Base-by-base conservation (phyloP, 2,329 filamentous ascomycete genomes). In the Phaeophleospora eucalypticola region DNA sequence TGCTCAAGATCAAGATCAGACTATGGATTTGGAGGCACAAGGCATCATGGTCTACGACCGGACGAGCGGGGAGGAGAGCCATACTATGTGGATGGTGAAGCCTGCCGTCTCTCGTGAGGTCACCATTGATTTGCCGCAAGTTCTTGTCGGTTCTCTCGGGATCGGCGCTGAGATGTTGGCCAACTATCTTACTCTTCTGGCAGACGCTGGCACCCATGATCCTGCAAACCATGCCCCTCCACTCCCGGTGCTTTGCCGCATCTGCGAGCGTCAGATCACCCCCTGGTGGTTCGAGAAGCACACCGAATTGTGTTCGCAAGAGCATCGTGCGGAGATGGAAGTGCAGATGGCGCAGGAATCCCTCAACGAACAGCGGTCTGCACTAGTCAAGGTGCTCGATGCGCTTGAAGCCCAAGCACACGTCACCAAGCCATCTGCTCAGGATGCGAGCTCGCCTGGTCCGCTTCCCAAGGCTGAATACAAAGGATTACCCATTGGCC, bases 251-350 rank as follows among this genome's bases (percentile, higher is more conserved):
- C 79, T 98, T 14, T 98, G 93, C 68, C 89, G 93, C 43, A 97
- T 98, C 45, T 98, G 93, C 67, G 93, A 98, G 66, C 87, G 93
- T 44, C 89, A 96, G 53, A 97, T 98, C 51, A 89, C 89, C 3
- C 89, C 91, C 0, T 98, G 93, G 93, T 98, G 93, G 94, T 98
- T 98, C 59, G 93, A 98, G 70, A 98, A 97, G 68, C 93, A 98
- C 66, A 95, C 91, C 2, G 94, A 98, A 61, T 74, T 97, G 16
- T 98, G 93, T 63, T 75, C 96, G 45, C 90, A 97, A 65, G 93
- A 98, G 65, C 93, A 98, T 64, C 84, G 87, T 42, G 91, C 93
- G 0, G 93, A 98, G 66, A 94, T 96, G 87, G 91, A 97, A 59
- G 89, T 98, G 3, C 91, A 98, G 65, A 85, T 97, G 76, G 83